These are phyloP conservation scores for Simplicillium sp. DNA, from an alignment of 2,329 filamentous ascomycete genomes.

Conservation along the genomic window DNA sequence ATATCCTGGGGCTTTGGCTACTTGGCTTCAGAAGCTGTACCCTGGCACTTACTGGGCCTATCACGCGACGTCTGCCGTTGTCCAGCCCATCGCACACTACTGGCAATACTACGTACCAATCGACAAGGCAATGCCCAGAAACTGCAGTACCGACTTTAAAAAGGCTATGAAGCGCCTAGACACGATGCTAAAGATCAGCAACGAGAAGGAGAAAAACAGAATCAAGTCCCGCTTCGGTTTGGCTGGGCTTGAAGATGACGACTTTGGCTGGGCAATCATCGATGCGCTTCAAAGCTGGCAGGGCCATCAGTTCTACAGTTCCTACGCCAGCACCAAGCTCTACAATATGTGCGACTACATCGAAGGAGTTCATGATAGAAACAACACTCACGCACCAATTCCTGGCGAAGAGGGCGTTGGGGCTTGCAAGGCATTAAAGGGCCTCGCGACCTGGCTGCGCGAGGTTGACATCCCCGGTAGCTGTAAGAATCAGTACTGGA, in stretches of 20 bases:
- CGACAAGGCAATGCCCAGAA: slow-evolving; percentile 33
- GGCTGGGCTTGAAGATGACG: slow-evolving; percentile 31
- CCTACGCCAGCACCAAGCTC: slow-evolving; percentile 18
- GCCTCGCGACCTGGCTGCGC: slow-evolving; percentile 3
- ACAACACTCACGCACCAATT: background rate
- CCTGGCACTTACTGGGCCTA: slow-evolving; percentile 68
- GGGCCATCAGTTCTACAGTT: slow-evolving; percentile 19
- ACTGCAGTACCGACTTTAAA: slow-evolving; percentile 55
- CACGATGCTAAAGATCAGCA: slow-evolving; percentile 31
- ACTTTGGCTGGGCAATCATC: slow-evolving; percentile 34
- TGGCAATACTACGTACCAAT: slow-evolving; percentile 47
- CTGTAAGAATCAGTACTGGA: slow-evolving; percentile 2
- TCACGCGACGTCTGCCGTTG: slow-evolving; percentile 69
- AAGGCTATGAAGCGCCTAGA: slow-evolving; percentile 38
- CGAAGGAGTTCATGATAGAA: slow-evolving; percentile 9
- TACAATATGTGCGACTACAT: slow-evolving; percentile 26
- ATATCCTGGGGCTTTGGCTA: slow-evolving; percentile 68
- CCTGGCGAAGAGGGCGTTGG: slow-evolving; percentile 5
- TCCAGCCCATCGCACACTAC: slow-evolving; percentile 64
- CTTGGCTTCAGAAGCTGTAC: slow-evolving; percentile 62
- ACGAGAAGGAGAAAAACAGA: slow-evolving; percentile 20
- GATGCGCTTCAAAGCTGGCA: slow-evolving; percentile 25
- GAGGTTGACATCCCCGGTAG: slow-evolving; percentile 3
- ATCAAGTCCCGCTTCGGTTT: slow-evolving; percentile 35
- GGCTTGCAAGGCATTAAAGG: background rate